phyloP scores from a whole-genome alignment of 352 stramenopile species.

The Phytophthora pini region DNA sequence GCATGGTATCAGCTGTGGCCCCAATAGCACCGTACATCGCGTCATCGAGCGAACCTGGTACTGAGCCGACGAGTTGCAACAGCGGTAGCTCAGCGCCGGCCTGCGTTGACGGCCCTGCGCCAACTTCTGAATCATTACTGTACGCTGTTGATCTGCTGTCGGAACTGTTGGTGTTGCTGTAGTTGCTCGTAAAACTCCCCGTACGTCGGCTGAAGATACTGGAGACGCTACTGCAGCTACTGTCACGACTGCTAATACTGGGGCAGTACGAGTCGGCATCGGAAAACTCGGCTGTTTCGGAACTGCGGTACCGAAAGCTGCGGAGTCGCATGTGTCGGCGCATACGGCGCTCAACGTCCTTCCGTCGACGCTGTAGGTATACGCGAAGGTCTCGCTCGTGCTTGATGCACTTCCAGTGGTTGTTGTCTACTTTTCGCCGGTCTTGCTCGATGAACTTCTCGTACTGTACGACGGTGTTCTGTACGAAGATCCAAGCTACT shows the following conservation, averaged over 20 bases:
- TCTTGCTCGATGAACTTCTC: conserved; percentile 54
- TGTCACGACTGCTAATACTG: conserved; percentile 33
- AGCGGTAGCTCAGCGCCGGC: conserved; percentile 39
- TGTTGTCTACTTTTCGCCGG: conserved; percentile 45
- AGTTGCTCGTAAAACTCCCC: conserved; percentile 37
- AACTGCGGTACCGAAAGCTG: conserved; percentile 30
- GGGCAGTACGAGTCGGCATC: conserved; percentile 18
- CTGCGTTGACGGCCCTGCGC: conserved; percentile 6
- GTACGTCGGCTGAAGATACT: conserved; percentile 34
- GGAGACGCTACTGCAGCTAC: conserved; percentile 35
- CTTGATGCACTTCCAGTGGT: conserved; percentile 61
- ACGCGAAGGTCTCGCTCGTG: conserved; percentile 55
- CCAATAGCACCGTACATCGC: conserved; percentile 62
- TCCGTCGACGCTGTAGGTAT: conserved; percentile 47
- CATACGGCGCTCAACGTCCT: conserved; percentile 43
- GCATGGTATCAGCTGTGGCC: conserved; percentile 49
- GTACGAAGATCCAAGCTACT: conserved; percentile 52
- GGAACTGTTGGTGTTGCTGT: conserved; percentile 38
- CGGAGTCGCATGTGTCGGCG: conserved; percentile 33
- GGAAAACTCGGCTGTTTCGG: conserved; percentile 30
- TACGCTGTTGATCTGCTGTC: conserved; percentile 26
- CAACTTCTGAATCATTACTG: conserved; percentile 28
- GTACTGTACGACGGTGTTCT: conserved; percentile 59
- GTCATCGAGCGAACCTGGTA: conserved; percentile 63
- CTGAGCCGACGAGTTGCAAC: conserved; percentile 51